Percentiles rank a stretch among this genome's conserved stretches.
Evolutionary conservation across 352 stramenopile genomes (phyloP).

Genomic region (Globisporangium acanthophoron): DNA sequence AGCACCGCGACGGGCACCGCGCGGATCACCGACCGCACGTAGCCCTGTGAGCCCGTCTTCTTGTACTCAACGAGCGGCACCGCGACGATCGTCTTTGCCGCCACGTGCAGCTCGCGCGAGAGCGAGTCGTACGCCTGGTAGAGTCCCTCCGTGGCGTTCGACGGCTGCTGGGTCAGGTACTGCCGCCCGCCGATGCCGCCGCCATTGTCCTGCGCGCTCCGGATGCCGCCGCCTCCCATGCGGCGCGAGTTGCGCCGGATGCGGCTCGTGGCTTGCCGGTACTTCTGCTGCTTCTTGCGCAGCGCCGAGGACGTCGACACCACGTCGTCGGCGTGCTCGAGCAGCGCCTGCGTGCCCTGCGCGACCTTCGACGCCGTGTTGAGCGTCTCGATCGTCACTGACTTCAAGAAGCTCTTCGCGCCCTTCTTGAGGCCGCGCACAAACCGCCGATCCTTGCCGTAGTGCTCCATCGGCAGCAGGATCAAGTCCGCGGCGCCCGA

Average conservation of each 20-base stretch:
- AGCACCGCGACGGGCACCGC: conserved; percentile 80
- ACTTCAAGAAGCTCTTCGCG: conserved; percentile 85
- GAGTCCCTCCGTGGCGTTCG: conserved; percentile 74
- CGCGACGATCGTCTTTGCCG: conserved; percentile 85
- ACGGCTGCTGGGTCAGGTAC: conserved; percentile 77
- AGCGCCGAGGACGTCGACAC: conserved; percentile 59
- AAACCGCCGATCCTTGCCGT: conserved; percentile 71
- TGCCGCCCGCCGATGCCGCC: conserved; percentile 76
- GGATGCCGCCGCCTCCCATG: conserved; percentile 74
- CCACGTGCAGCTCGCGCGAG: conserved; percentile 75
- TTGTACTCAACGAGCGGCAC: conserved; percentile 89
- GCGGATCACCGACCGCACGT: conserved; percentile 85
- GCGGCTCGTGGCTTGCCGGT: conserved; percentile 67
- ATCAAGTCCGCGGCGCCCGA: conserved; percentile 82
- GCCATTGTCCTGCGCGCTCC: conserved; percentile 57
- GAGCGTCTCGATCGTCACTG: conserved; percentile 83
- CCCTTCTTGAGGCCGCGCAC: conserved; percentile 85
- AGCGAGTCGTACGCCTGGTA: conserved; percentile 85
- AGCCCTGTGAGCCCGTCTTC: conserved; percentile 85
- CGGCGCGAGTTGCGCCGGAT: conserved; percentile 77
- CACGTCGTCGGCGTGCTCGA: conserved; percentile 81
- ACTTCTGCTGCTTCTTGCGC: conserved; percentile 71
- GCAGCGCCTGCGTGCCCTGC: conserved; percentile 71
- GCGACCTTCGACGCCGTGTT: conserved; percentile 83
- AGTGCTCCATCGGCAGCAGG: conserved; percentile 82